Evolutionary conservation across 2,329 filamentous ascomycete genomes (phyloP), one percentile per base, ranked within the genome.

Genomic region (Clarireedia homoeocarpa): DNA sequence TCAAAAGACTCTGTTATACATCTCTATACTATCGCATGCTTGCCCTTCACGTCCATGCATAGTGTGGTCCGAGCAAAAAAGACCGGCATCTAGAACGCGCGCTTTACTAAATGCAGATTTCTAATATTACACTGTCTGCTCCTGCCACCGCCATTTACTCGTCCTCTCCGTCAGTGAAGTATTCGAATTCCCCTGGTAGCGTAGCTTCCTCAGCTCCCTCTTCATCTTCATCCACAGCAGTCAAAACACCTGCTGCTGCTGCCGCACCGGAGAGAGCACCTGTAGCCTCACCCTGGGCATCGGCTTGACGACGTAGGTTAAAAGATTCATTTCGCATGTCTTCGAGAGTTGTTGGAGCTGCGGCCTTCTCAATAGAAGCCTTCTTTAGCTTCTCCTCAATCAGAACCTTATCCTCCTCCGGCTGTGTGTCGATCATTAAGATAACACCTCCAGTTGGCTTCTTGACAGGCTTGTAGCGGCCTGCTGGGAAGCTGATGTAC

Each of bases 331-430:
- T 63, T 34, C 62, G 59, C 38, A 67, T 51, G 46, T 65, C 64
- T 48, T 66, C 67, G 5, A 67, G 58, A 6, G 63, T 67, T 9
- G 65, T 60, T 53, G 72, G 62, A 24, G 71, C 70, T 2, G 81
- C 80, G 0, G 83, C 82, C 55, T 79, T 82, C 65, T 85, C 83
- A 0, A 77, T 82, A 1, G 79, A 79, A 4, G 80, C 79, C 71
- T 95, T 96, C 79, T 91, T 94, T 44, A 95, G 82, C 76, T 95
- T 96, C 72, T 97, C 84, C 71, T 97, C 94, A 48, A 99, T 81
- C 6, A 94, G 79, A 17, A 84, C 77, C 71, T 95, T 95, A 48
- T 84, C 74, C 70, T 95, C 87, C 1, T 84, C 81, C 0, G 91
- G 88, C 62, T 86, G 81, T 14, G 85, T 91, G 70, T 99, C 94